Percentiles rank a stretch among this genome's conserved stretches.
Evolutionary conservation across 495 filamentous ascomycete genomes (phyloP).

Genomic region (Terfezia claveryi): DNA sequence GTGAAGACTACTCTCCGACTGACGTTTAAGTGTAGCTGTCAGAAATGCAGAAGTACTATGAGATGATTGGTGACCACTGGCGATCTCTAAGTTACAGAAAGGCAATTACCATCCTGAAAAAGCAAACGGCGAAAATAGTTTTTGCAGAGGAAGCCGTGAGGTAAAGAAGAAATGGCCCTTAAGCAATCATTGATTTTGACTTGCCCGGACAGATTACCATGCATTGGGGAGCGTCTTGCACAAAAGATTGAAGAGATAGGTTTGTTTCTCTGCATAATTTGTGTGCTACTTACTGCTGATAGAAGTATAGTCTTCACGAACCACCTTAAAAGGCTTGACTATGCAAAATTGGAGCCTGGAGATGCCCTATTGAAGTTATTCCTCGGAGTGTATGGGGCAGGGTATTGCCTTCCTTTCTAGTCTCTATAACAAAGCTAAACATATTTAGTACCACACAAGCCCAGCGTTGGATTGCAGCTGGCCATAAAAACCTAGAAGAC

Average conservation of each 20-base stretch:
- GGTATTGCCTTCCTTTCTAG: constrained; percentile 17
- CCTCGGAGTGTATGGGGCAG: constrained; percentile 60
- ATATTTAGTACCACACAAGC: constrained; percentile 30
- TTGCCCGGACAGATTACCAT: constrained; percentile 27
- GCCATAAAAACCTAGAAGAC: constrained; percentile 54
- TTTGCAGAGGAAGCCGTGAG: constrained; percentile 44
- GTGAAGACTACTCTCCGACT: not conserved
- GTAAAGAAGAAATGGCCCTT: too few relatives aligned
- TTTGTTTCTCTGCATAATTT: not conserved
- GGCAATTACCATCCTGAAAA: constrained; percentile 48
- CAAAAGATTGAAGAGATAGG: constrained; percentile 84
- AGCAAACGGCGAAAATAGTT: constrained; percentile 40
- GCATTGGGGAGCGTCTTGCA: constrained; percentile 56
- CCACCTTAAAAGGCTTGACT: constrained; percentile 48
- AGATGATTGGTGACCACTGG: constrained; percentile 55
- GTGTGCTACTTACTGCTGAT: not conserved
- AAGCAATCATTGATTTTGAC: too few relatives aligned
- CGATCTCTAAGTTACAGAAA: constrained; percentile 57
- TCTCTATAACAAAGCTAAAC: not conserved
- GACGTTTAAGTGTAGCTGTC: not conserved
- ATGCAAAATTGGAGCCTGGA: constrained; percentile 37
- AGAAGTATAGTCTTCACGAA: constrained; percentile 32
- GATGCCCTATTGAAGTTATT: constrained; percentile 46
- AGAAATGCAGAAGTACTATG: constrained; percentile 67
- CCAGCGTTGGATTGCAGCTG: constrained; percentile 54